Base-by-base conservation (phyloP, 495 filamentous ascomycete species). In the Penicillium egyptiacum region DNA sequence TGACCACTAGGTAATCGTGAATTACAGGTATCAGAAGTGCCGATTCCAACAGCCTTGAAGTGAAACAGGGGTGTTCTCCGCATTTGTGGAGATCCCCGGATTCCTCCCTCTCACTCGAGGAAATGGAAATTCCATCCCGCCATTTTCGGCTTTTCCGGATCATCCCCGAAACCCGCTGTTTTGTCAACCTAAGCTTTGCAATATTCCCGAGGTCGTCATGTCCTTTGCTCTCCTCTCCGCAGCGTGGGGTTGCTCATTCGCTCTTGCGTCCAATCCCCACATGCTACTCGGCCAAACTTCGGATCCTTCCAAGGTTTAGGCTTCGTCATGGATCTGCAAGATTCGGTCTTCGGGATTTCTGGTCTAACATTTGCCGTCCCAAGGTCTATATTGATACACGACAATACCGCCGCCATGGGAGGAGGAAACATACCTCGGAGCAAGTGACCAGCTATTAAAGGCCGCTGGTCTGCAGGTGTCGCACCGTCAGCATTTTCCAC, bases 21-120 rank as follows among this genome's bases (percentile, higher is more conserved):
- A 33, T 4, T 33, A 39, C 35, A 17, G 8, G n/a, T 9, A n/a
- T 19, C 6, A 4, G 22, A 51, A 51, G 12, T 51, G 49, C 49
- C 49, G 33, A 51, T 7, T 39, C 17, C 49, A 39, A 51, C 11
- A 51, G 49, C 49, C 49, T 17, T 39, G 6, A 17, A 17, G 35
- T 39, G 35, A n/a, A 19, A 6, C 12, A 16, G n/a, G 33, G n/a
- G 48, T 10, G 2, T 14, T 37, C 49, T 25, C 49, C 49, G 20
- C 49, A 26, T 20, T 51, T 40, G 49, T 51, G 49, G 49, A 20
- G 49, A 51, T 40, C 33, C 49, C 49, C 22, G 30, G 49, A 40
- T 51, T 51, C 28, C 48, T 33, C 49, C 48, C 49, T 22, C 14
- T n/a, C 23, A 43, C 19, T 43, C 19, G 41, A 39, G 35, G 35